Evolutionary conservation across 179 eudicot species (phyloP), one percentile per base, ranked within the genome.

Genomic region (Silene vulgaris): DNA sequence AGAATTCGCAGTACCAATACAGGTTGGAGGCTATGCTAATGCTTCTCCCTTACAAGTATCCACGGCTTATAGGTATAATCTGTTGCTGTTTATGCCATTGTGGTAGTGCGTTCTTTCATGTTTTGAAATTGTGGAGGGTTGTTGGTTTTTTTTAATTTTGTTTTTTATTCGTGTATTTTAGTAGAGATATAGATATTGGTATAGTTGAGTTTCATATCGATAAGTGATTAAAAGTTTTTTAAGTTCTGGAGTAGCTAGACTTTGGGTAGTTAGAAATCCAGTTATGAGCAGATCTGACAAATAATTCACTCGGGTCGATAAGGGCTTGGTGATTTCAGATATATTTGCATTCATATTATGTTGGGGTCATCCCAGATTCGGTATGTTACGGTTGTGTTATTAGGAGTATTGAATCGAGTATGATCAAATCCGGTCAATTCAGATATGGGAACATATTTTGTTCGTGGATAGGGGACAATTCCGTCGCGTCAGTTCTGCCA

Each of bases 1-100:
- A 21, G 99, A 95, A 78, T 95, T 95, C 74, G 91, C 99, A 8
- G 97, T 88, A 68, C 99, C 99, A 23, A 95, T 95, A 83, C 78
- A 95, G 80, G 93, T 95, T 82, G 99, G 99, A 74, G 99, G 99
- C 78, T 95, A 95, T 89, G 97, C 99, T 74, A 95, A 95, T 86
- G 97, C 97, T 43, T 88, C 97, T 48, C 97, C 97, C 1, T 82
- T 95, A 74, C 99, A 95, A 90, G 99, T 95, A 73, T 95, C 99
- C 76, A 95, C 99, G 48, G 99, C 99, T 74, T 95, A 90, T 89
- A 95, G 99, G 97, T 94, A 73, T 61, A 65, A 1, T 43, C 32
- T 16, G 32, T 69, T 69, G 26, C 59, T 73, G 40, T 62, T 37
- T 63, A 23, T 63, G 59, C 59, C 17, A 16, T 52, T 52, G 59